These are phyloP conservation scores for Euphrasia arctica DNA, from an alignment of 305 asterid species.

Conservation along the genomic window DNA sequence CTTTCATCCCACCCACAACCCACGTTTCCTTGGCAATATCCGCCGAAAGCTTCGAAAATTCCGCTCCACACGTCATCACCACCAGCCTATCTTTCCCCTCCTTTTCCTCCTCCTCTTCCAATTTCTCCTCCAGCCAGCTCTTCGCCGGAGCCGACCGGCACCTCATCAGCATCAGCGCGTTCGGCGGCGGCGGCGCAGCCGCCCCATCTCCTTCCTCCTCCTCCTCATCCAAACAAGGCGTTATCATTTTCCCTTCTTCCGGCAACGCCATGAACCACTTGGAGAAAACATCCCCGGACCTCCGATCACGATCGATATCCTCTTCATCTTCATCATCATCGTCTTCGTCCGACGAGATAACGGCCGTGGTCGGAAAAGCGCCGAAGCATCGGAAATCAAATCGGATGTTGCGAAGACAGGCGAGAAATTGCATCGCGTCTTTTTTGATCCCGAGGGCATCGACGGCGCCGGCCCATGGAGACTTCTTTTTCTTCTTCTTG, in stretches of 20 bases:
- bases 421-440: constrained; percentile 64
- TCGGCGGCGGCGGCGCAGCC: constrained; percentile 50
- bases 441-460: constrained; percentile 64
- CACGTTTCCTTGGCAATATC: constrained; percentile 77
- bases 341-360: constrained; percentile 47
- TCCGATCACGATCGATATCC: constrained; percentile 22
- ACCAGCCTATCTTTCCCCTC: constrained; percentile 29
- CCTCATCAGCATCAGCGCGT: constrained; percentile 74
- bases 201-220: constrained; percentile 23
- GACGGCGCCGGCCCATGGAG: constrained; percentile 48
- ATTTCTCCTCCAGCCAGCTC: constrained; percentile 51
- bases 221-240: constrained; percentile 18
- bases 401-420: constrained; percentile 54
- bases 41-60: constrained; percentile 50
- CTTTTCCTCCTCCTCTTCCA: constrained; percentile 26
- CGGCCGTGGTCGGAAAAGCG: constrained; percentile 40
- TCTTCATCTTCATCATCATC: constrained; percentile 28
- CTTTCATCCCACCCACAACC: constrained; percentile 68
- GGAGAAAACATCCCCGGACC: constrained; percentile 53
- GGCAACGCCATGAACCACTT: constrained; percentile 79
- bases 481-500: constrained; percentile 42
- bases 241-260: constrained; percentile 29
- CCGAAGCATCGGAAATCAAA: constrained; percentile 85
- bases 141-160: constrained; percentile 86
- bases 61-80: constrained; percentile 51